Base-by-base conservation (phyloP, 2,329 filamentous ascomycete species). In the Colletotrichum chlorophyti region DNA sequence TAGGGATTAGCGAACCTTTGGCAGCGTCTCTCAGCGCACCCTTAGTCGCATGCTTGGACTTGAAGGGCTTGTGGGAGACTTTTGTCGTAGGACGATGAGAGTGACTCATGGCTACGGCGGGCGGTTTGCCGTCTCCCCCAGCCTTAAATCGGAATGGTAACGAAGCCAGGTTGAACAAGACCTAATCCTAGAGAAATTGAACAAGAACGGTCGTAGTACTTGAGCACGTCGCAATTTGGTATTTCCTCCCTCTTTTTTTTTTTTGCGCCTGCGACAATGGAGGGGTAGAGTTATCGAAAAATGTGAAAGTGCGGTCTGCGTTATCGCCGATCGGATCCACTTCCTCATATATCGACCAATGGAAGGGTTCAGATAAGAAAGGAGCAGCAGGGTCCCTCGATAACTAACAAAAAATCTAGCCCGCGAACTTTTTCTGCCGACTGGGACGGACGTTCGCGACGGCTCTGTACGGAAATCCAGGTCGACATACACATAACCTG, bases 51-150 rank as follows among this genome's bases (percentile, higher is more conserved):
- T 97, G 93, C 72, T 88, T 88, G 34, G 91, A 92, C 78, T 99
- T 99, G 83, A 93, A 99, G 23, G 89, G 74, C 81, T 99, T 99
- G 77, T 97, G 88, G 65, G 84, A 78, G 68, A 86, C 81, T 82
- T 98, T 99, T 51, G 93, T 97, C 58, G 93, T 97, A 70, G 91
- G 91, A 73, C 94, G 86, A 76, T 99, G 95, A 71, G 94, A 93
- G 76, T 98, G 92, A 65, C 79, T 81, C 73, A 79, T 77, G 70
- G 85, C 82, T 60, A 83, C 80, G 75, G 86, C 84, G 70, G 91
- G 88, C 91, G 95, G 95, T 68, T 84, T 90, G 76, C 82, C 82
- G 74, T 82, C 80, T 74, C 85, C 80, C 71, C 90, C 89, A 74
- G 89, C 91, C 81, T 96, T 97, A 78, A 96, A 96, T 76, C 93